Evolutionary conservation across 2,329 filamentous ascomycete species (phyloP).

Genomic region (Trichoderma breve): DNA sequence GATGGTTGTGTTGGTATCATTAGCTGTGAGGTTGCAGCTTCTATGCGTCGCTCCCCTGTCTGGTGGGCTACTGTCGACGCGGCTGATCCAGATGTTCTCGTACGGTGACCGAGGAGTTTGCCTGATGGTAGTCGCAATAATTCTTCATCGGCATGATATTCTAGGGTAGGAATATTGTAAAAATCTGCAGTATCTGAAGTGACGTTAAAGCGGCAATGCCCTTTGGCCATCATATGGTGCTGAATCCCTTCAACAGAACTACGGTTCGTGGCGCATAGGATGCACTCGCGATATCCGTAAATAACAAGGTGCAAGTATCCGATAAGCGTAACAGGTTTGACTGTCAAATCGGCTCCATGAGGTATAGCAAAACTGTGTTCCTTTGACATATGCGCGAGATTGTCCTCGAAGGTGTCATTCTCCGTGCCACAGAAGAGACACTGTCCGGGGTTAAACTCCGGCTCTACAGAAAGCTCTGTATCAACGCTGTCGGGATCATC

Average conservation of each 20-base stretch:
- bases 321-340: constrained; percentile 47
- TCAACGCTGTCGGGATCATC: background rate
- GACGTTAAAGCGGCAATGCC: constrained; percentile 48
- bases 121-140: constrained; percentile 38
- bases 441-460: constrained; percentile 31
- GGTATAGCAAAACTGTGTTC: constrained; percentile 48
- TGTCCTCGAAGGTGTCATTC: constrained; percentile 35
- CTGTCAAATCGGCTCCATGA: constrained; percentile 38
- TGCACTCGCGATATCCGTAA: constrained; percentile 49
- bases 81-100: background rate
- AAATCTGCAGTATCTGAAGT: constrained; percentile 42
- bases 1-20: background rate
- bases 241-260: constrained; percentile 44
- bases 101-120: constrained; percentile 33
- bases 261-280: constrained; percentile 47
- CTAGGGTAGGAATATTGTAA: constrained; percentile 33
- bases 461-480: background rate
- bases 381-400: constrained; percentile 49
- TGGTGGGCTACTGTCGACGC: background rate
- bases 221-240: constrained; percentile 51
- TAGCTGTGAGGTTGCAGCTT: background rate
- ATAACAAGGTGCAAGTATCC: constrained; percentile 50
- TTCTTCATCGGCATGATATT: constrained; percentile 20
- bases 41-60: background rate
- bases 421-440: constrained; percentile 44